These are phyloP conservation scores for Rutstroemia sp. DNA, from an alignment of 2,329 filamentous ascomycete species.

Conservation along the genomic window DNA sequence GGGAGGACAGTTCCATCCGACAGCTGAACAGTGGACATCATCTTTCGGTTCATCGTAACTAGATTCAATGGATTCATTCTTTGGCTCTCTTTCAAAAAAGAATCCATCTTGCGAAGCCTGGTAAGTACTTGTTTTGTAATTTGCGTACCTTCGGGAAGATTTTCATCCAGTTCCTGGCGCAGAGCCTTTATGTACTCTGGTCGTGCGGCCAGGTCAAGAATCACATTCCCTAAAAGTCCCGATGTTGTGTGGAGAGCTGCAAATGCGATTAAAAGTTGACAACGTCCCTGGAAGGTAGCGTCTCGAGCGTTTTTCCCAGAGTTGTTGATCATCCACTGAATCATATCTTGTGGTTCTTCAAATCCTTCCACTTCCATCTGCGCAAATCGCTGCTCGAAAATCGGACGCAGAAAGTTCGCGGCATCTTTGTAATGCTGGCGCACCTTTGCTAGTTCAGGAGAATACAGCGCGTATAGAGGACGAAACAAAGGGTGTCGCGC, in stretches of 20 bases:
- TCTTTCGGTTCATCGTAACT: conserved; percentile 13
- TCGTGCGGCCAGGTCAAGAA: conserved; percentile 44
- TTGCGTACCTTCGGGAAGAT: conserved; percentile 32
- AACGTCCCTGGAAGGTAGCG: conserved; percentile 1
- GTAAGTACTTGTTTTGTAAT: conserved; percentile 20
- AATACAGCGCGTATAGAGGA: conserved; percentile 1
- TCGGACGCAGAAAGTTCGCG: background rate
- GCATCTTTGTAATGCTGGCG: conserved; percentile 2
- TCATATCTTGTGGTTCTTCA: conserved; percentile 1
- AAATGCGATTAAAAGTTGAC: conserved; percentile 1
- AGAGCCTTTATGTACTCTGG: conserved; percentile 35
- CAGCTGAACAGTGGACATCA: conserved; percentile 22
- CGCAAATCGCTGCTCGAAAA: background rate
- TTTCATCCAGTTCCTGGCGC: conserved; percentile 12
- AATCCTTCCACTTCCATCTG: background rate
- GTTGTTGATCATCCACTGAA: conserved; percentile 7
- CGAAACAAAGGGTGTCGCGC: conserved; percentile 1
- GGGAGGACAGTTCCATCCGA: conserved; percentile 30
- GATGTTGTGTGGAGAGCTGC: background rate
- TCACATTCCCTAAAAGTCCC: background rate
- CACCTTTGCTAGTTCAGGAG: background rate
- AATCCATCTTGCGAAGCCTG: conserved; percentile 30
- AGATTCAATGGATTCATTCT: conserved; percentile 31
- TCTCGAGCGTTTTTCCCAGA: background rate
- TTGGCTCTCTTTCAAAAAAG: conserved; percentile 34